phyloP scores from a whole-genome alignment of 169 alveolate species.

The Plasmodium falciparum region DNA sequence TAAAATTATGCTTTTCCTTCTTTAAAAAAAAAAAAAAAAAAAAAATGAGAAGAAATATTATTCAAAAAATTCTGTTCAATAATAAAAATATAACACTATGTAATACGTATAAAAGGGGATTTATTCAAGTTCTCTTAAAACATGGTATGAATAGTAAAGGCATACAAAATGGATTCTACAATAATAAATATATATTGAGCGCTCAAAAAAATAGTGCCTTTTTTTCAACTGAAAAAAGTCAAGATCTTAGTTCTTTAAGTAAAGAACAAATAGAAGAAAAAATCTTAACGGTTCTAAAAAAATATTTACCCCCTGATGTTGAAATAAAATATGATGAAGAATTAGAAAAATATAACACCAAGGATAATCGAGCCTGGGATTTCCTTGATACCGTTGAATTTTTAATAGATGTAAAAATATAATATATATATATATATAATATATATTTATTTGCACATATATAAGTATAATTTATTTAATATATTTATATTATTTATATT shows the following conservation, averaged over 20 bases:
- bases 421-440: background rate
- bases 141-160: conserved; percentile 24
- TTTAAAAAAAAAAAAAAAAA: background rate
- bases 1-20: conserved; percentile 3
- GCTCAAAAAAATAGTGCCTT: background rate
- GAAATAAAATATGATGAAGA: conserved; percentile 74
- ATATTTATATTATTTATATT: background rate
- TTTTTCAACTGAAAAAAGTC: conserved; percentile 59
- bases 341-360: conserved; percentile 67
- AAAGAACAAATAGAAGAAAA: conserved; percentile 72
- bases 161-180: conserved; percentile 9
- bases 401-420: conserved; percentile 67
- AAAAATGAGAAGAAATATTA: conserved; percentile 51
- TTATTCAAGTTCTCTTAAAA: conserved; percentile 19
- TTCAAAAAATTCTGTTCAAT: conserved; percentile 22
- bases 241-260: conserved; percentile 18
- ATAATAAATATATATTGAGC: conserved; percentile 14
- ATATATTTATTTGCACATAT: background rate
- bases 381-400: conserved; percentile 74
- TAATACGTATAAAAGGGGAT: conserved; percentile 25
- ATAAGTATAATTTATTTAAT: background rate
- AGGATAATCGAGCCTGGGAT: conserved; percentile 76
- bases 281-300: conserved; percentile 60
- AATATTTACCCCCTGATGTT: conserved; percentile 38
- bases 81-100: conserved; percentile 18